Evolutionary conservation across 768 basidiomycete genomes (phyloP).

Genomic region (Tricholoma matsutake): DNA sequence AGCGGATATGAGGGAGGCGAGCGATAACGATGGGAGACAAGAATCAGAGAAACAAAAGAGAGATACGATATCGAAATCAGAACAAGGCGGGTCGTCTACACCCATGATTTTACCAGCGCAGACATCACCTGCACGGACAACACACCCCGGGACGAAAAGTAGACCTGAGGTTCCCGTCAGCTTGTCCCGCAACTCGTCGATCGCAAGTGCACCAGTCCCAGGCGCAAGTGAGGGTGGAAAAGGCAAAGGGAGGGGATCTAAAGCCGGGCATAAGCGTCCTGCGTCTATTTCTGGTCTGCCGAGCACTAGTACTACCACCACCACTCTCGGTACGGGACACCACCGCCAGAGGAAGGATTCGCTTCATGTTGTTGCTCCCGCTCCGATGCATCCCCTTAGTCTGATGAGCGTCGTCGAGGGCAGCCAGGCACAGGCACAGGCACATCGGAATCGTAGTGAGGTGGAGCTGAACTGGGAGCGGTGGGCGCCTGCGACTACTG

Average conservation of each 20-base stretch:
- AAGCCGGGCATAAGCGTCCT: background rate
- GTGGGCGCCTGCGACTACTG: background rate
- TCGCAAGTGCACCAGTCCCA: conserved; percentile 23
- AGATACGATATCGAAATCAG: background rate
- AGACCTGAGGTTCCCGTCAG: background rate
- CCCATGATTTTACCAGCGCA: background rate
- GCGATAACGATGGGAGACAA: background rate
- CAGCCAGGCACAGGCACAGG: conserved; percentile 1
- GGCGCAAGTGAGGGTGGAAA: conserved; percentile 11
- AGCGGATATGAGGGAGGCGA: conserved; percentile 2
- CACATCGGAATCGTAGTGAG: conserved; percentile 27
- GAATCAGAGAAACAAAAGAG: background rate
- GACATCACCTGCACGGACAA: too few species aligned
- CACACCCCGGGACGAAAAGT: too few species aligned
- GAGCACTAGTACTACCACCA: background rate
- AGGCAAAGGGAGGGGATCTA: conserved; percentile 14
- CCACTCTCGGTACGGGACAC: background rate
- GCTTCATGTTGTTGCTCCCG: background rate
- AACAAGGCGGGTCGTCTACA: background rate
- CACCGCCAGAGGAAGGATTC: background rate
- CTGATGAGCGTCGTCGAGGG: background rate
- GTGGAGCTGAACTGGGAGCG: conserved; percentile 40
- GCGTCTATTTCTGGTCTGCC: background rate
- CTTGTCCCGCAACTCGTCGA: conserved; percentile 29
- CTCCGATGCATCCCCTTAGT: background rate